Evolutionary conservation across 1,139 yeast species (phyloP), one percentile per base, ranked within the genome.

Genomic region (Sugiyamaella castrensis): DNA sequence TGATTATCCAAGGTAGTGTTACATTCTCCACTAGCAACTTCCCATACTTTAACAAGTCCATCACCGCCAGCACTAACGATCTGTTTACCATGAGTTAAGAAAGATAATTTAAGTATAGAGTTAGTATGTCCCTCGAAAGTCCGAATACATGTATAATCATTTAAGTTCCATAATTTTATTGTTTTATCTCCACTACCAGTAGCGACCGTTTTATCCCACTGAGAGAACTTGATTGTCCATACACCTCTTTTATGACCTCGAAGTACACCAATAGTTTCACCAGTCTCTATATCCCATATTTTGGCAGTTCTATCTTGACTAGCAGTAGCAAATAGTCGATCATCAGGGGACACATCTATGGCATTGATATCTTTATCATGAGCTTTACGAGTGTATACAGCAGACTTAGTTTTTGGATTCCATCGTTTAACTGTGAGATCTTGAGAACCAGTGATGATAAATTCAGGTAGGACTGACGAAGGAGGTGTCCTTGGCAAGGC

Each of bases 291-390:
- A 61, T 86, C 83, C 98, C 98, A 94, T 4, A 92, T 71, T 66
- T 94, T 92, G 54, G 86, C 94, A 2, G 91, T 77, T 61, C 91
- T 87, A 66, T 92, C 99, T 66, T 87, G 95, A n/a, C 96, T 87
- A 1, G 96, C 98, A 4, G 97, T 85, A 1, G 96, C 98, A 62
- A 92, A 82, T 53, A 76, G 74, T 56, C 84, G 85, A 67, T 92
- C 95, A 62, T 91, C 89, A 10, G 97, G 96, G 6, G 97, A 77
- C 2, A 92, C 75, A 56, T 88, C 96, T 46, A 94, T 71, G 2
- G 94, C 80, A 63, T 92, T 94, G 52, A 92, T 91, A 67, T 92
- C 97, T 66, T 92, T 92, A 48, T 92, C 98, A 67, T 92, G 99
- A 0, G 97, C 98, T 62, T 92, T 81, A 72, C 97, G 80, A 0